Percentiles rank a stretch among this genome's conserved stretches.
These are phyloP conservation scores for Tolypocladium sp. DNA, from an alignment of 2,329 filamentous ascomycete species.

Conservation along the genomic window DNA sequence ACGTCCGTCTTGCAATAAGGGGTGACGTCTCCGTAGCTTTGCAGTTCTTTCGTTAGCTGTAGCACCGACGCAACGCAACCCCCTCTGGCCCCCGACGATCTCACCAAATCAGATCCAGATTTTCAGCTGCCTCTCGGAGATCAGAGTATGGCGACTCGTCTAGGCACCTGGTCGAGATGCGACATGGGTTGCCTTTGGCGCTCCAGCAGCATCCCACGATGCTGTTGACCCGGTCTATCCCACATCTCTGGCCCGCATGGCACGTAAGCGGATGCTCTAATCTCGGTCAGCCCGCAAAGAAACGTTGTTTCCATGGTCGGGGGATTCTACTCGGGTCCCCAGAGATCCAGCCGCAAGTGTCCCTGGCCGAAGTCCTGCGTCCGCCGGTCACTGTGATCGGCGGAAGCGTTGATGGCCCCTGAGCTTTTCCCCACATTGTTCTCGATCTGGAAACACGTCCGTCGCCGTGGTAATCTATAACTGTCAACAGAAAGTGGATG, in stretches of 20 bases:
- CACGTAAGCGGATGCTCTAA: constrained; percentile 9
- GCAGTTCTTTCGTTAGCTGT: background rate
- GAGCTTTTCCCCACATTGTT: background rate
- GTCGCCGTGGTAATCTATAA: background rate
- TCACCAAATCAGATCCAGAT: constrained; percentile 6
- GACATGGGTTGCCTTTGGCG: constrained; percentile 2
- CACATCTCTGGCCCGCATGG: constrained; percentile 9
- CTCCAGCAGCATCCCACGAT: constrained; percentile 13
- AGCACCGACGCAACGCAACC: background rate
- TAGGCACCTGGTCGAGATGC: constrained; percentile 8
- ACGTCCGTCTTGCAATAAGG: constrained; percentile 14
- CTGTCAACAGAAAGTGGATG: background rate
- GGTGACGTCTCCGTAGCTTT: background rate
- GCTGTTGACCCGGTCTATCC: constrained; percentile 5
- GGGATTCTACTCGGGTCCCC: constrained; percentile 7
- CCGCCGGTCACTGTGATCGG: background rate
- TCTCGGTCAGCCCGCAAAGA: background rate
- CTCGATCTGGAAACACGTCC: background rate
- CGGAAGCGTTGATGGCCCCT: background rate
- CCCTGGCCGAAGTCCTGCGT: background rate
- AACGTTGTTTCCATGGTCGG: background rate
- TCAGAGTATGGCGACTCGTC: constrained; percentile 1
- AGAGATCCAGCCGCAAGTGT: constrained; percentile 12
- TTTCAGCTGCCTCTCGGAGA: background rate
- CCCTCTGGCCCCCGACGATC: background rate